Conservation (phyloP, 2,329 filamentous ascomycete species). For the Fusarium hostae region DNA sequence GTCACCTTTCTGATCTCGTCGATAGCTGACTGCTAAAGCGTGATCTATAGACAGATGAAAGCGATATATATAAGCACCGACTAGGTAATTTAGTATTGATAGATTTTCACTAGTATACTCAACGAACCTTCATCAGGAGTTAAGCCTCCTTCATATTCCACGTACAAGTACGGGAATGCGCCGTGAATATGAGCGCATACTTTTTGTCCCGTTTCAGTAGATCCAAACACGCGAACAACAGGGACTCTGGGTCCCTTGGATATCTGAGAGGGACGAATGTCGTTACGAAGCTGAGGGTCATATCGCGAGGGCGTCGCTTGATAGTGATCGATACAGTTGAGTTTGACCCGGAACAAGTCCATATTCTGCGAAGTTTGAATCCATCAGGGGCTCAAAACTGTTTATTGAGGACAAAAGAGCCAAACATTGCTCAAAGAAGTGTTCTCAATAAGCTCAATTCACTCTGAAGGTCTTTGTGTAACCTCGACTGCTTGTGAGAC, state of each 20-base stretch:
- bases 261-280: conserved; percentile 67
- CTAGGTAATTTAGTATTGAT: conserved; percentile 54
- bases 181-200: conserved; percentile 97
- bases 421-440: background rate
- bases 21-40: conserved; percentile 86
- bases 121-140: conserved; percentile 72
- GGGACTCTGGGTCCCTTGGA: conserved; percentile 79
- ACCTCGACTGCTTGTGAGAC: conserved; percentile 3
- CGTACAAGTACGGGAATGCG: conserved; percentile 93
- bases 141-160: conserved; percentile 82
- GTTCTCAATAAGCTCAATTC: background rate
- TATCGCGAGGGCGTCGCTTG: conserved; percentile 81
- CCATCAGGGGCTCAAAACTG: conserved; percentile 32
- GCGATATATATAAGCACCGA: conserved; percentile 78
- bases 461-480: background rate
- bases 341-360: conserved; percentile 85
- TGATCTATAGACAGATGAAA: conserved; percentile 91
- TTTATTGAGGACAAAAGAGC: background rate
- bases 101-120: background rate
- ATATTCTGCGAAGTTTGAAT: conserved; percentile 42
- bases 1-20: conserved; percentile 76
- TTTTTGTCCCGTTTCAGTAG: conserved; percentile 94
- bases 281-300: conserved; percentile 80
- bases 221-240: conserved; percentile 89
- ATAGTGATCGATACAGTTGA: conserved; percentile 97